Evolutionary conservation across 2,329 filamentous ascomycete genomes (phyloP), one percentile per base, ranked within the genome.

Genomic region (Colletotrichum simmondsii): DNA sequence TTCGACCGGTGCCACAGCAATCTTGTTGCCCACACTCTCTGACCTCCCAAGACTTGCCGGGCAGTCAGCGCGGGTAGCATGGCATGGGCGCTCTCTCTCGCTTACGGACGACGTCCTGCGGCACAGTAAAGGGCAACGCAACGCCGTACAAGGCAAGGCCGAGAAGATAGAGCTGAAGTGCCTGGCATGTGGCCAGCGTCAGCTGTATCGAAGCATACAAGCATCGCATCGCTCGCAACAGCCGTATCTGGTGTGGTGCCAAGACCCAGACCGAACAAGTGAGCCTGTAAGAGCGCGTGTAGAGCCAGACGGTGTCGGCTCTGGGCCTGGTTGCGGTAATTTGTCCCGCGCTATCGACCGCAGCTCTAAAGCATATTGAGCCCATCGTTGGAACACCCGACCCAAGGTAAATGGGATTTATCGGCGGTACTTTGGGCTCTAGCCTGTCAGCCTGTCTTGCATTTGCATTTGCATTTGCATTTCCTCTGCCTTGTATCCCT

Each of bases 321-420:
- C 60, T n/a, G 67, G 57, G 54, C 16, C 71, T 73, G 46, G 66
- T 73, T 73, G 67, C 71, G 71, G 71, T 73, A 71, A 73, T 71
- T 69, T 73, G 67, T 61, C 66, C 66, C 67, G 71, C 71, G 61
- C 71, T 61, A 73, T 65, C 67, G 71, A 71, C 66, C 26, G 71
- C 60, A 71, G 60, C 49, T 32, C 42, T 61, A 57, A 71, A 73
- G 54, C 67, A 61, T 58, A 57, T 61, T 53, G 66, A 56, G 35
- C 54, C 60, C 49, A 64, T 64, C 46, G 52, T 49, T 57, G 22
- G 63, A 42, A 49, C 66, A 46, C 49, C 42, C 19, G 42, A 49
- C 37, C 49, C 61, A 65, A 28, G 46, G 42, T 28, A 65, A 22
- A 49, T 42, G 37, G 37, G 37, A 42, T 42, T 42, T 42, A 42